These are phyloP conservation scores for Lodderomyces orthopsilosis DNA, from an alignment of 1,139 yeast genomes.

Conservation along the genomic window DNA sequence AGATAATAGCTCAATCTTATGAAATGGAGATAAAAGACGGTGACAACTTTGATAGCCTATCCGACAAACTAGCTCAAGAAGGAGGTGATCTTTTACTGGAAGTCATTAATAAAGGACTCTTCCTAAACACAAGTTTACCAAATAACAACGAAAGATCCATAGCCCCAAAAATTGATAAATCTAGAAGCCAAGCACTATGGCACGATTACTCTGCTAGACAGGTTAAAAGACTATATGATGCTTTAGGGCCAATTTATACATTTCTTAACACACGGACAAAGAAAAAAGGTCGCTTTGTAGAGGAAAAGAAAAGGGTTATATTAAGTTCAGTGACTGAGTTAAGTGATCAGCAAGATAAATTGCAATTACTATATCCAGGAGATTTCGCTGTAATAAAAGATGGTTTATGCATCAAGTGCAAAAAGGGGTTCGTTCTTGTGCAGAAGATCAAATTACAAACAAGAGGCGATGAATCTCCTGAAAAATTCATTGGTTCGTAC, in stretches of 20 bases:
- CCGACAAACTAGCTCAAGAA: slow-evolving; percentile 46
- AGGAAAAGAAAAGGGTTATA: slow-evolving; percentile 45
- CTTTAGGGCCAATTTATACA: slow-evolving; percentile 60
- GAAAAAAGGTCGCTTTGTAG: slow-evolving; percentile 26
- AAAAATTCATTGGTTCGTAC: slow-evolving; percentile 10
- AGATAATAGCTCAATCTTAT: slow-evolving; percentile 58
- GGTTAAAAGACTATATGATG: slow-evolving; percentile 46
- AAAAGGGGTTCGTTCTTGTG: slow-evolving; percentile 39
- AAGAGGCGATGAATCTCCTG: slow-evolving; percentile 44
- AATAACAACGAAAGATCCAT: slow-evolving; percentile 34
- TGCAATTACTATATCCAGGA: slow-evolving; percentile 32
- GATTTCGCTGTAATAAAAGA: slow-evolving; percentile 30
- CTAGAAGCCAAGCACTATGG: slow-evolving; percentile 49
- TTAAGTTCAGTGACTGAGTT: slow-evolving; percentile 32
- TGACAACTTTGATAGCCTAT: slow-evolving; percentile 46
- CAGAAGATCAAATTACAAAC: slow-evolving; percentile 53
- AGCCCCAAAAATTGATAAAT: slow-evolving; percentile 54
- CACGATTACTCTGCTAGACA: slow-evolving; percentile 27
- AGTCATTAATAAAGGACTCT: slow-evolving; percentile 35
- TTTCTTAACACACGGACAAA: slow-evolving; percentile 34
- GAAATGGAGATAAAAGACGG: slow-evolving; percentile 32
- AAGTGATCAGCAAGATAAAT: background rate
- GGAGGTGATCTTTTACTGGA: slow-evolving; percentile 61
- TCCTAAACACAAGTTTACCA: slow-evolving; percentile 13
- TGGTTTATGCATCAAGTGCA: slow-evolving; percentile 39